Percentiles rank a stretch among this genome's conserved stretches.
These are phyloP conservation scores for Jatropha curcas DNA, from an alignment of 345 rosid species.

Conservation along the genomic window DNA sequence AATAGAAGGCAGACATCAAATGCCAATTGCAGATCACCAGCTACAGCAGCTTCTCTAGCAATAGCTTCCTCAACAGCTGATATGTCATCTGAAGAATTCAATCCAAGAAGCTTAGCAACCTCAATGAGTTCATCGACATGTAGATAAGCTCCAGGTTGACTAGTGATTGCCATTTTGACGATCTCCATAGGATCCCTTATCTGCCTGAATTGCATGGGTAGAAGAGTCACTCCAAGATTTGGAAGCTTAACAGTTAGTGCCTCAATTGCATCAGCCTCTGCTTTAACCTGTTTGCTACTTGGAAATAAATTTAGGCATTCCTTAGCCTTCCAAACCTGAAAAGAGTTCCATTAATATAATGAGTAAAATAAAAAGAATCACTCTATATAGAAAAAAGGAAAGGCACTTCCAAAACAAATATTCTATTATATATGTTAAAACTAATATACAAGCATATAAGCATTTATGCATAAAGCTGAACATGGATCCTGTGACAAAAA, in stretches of 20 bases:
- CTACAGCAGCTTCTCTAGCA: constrained; percentile 98
- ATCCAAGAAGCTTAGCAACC: constrained; percentile 94
- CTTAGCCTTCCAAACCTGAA: constrained; percentile 96
- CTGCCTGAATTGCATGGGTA: constrained; percentile 92
- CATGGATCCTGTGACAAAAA: not conserved
- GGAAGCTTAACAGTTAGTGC: constrained; percentile 90
- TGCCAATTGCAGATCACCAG: constrained; percentile 95
- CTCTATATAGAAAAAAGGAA: not conserved
- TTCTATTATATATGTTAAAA: too few species aligned
- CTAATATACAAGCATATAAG: not conserved
- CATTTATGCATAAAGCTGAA: not conserved
- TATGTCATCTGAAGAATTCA: constrained; percentile 71
- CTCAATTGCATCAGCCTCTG: constrained; percentile 79
- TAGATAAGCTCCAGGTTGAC: constrained; percentile 83
- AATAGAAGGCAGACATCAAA: constrained; percentile 87
- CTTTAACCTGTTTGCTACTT: constrained; percentile 71
- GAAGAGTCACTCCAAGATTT: constrained; percentile 82
- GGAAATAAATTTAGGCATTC: constrained; percentile 86
- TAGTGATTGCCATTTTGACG: constrained; percentile 86
- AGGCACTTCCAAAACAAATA: too few species aligned
- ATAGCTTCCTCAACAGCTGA: constrained; percentile 91
- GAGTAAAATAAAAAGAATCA: too few species aligned
- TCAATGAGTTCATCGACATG: constrained; percentile 89
- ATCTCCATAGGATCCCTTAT: constrained; percentile 97
- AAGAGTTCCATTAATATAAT: constrained; percentile 24